Base-by-base conservation (phyloP, 495 filamentous ascomycete genomes). In the Articulospora tetracladia region DNA sequence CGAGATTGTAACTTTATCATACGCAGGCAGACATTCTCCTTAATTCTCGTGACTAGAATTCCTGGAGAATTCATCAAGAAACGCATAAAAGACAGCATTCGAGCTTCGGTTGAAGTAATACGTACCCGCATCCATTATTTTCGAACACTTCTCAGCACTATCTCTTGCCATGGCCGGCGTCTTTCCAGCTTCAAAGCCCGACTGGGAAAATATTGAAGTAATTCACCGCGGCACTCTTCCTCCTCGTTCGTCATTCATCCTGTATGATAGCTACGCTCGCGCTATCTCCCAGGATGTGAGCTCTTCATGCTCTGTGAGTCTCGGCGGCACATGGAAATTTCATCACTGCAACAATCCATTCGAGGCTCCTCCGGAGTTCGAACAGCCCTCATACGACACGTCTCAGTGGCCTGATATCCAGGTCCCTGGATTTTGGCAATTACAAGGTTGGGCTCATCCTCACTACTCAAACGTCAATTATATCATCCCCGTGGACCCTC, bases 341-440 rank as follows among this genome's bases (percentile, higher is more conserved):
- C 19, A 48, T 20, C 20, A 24, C 34, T 30, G 28, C 19, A 46
- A 47, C 17, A 28, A 22, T 25, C 32, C 54, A 2, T 50, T 59
- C 17, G 46, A 59, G 17, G 23, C 46, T 12, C 44, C 46, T 30
- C 20, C 4, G n/a, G 46, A 53, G 3, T 47, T 57, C 24, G 19
- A 20, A 22, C 3, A 23, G 3, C 10, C 24, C 15, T 19, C 12
- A 12, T 58, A 26, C 30, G 56, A 58, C 24, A 23, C 15, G 3
- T 50, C 41, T 6, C 53, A 49, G 15, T 88, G 85, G 85, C 73
- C 69, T 17, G 67, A 74, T 32, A 84, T 87, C 58, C 63, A 74
- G 41, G 86, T 89, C 3, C 86, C 85, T 3, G 82, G 84, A 10
- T 84, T 86, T 74, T 90, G 86, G 86, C 86, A 89, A 62, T 73